Evolutionary conservation across 2,329 filamentous ascomycete species (phyloP).

Genomic region (Monilinia fructigena): DNA sequence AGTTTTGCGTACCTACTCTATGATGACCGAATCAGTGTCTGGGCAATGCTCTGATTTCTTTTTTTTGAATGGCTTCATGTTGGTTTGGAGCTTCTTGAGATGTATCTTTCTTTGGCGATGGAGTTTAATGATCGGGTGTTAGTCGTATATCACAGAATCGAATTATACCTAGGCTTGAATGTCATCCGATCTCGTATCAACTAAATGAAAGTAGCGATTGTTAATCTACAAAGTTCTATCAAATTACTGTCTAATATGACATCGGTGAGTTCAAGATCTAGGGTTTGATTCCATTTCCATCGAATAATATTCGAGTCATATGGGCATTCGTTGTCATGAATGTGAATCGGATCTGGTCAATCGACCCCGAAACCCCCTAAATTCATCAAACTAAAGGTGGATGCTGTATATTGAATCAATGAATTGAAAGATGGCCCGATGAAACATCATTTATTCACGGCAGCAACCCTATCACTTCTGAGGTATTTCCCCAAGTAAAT

Average conservation of each 20-base stretch:
- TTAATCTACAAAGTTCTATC: not conserved
- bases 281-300: too few relatives aligned
- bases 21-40: not conserved
- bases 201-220: too few relatives aligned
- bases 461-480: not conserved
- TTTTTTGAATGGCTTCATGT: too few relatives aligned
- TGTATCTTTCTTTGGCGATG: not conserved
- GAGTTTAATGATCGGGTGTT: not conserved
- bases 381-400: too few relatives aligned
- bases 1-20: slow-evolving; percentile 7
- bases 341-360: too few relatives aligned
- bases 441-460: not conserved
- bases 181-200: too few relatives aligned
- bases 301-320: too few relatives aligned
- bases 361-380: too few relatives aligned
- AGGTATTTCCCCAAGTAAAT: slow-evolving; percentile 28
- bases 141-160: not conserved
- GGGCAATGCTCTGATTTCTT: too few relatives aligned
- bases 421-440: not conserved
- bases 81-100: not conserved
- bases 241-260: not conserved
- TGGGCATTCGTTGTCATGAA: too few relatives aligned
- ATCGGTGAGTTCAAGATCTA: too few relatives aligned
- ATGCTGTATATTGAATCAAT: not conserved
- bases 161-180: not conserved